Conservation (phyloP, 208 protist genomes). For the Strigomonas oncopelti region DNA sequence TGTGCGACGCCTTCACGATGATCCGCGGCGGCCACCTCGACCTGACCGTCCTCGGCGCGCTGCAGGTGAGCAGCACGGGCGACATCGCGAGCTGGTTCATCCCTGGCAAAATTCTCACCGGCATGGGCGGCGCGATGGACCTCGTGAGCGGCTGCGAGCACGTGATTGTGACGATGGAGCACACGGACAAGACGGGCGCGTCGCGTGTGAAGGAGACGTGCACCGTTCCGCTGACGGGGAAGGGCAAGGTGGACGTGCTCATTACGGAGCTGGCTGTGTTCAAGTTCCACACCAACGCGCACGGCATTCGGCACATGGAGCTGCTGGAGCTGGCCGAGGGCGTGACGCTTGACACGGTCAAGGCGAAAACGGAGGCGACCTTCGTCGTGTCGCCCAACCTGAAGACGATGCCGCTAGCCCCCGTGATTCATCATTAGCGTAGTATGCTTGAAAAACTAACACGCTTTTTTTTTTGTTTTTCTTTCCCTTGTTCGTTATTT, state of each 20-base stretch:
- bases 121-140: conserved; percentile 95
- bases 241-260: conserved; percentile 76
- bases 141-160: conserved; percentile 73
- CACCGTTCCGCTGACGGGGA: conserved; percentile 83
- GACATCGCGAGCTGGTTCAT: conserved; percentile 97
- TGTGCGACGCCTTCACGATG: conserved; percentile 88
- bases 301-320: conserved; percentile 34
- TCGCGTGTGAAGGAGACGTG: conserved; percentile 84
- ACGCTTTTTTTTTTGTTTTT: conserved; percentile 8
- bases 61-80: conserved; percentile 86
- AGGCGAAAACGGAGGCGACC: conserved; percentile 38
- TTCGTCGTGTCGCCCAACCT: conserved; percentile 46
- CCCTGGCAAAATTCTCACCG: conserved; percentile 94
- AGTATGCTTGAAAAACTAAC: no score
- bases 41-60: conserved; percentile 92
- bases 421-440: conserved; percentile 7
- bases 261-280: conserved; percentile 92
- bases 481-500: conserved; percentile 2
- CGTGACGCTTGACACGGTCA: conserved; percentile 81
- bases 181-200: conserved; percentile 82
- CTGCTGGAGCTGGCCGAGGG: conserved; percentile 80
- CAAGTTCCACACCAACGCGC: neutral
- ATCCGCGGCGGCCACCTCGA: conserved; percentile 93
- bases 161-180: conserved; percentile 94
- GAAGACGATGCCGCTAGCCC: conserved; percentile 28